A percentile compares a stretch with the other conserved stretches of the same genome.
Conservation (phyloP, 2,329 filamentous ascomycete genomes). For the Colletotrichum cordylinicola region DNA sequence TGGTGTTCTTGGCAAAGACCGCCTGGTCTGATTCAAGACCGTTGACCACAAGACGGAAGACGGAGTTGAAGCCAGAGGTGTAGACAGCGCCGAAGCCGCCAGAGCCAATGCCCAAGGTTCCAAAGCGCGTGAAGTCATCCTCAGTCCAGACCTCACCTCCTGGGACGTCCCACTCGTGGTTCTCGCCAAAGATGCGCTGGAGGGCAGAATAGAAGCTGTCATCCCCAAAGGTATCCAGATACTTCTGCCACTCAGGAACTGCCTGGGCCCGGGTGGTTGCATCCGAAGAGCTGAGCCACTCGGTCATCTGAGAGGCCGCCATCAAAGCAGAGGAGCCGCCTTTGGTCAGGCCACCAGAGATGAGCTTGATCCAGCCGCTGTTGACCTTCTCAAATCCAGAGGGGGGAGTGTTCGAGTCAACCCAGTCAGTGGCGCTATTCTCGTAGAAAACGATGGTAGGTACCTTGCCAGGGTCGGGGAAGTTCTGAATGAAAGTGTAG, state of each 20-base stretch:
- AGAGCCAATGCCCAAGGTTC: not conserved
- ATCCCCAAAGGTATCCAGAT: not conserved
- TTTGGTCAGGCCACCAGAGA: not conserved
- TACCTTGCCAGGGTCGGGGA: not conserved
- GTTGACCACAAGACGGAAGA: not conserved
- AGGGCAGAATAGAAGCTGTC: slow-evolving; percentile 1
- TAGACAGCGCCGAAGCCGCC: not conserved
- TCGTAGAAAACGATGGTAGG: not conserved
- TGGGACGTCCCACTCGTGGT: not conserved
- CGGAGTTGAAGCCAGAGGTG: not conserved
- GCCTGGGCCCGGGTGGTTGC: not conserved
- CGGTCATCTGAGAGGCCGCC: not conserved
- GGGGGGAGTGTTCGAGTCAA: not conserved
- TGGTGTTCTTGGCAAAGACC: not conserved
- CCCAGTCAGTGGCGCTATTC: not conserved
- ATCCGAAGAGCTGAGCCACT: not conserved
- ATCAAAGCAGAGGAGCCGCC: not conserved
- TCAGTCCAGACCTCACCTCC: not conserved
- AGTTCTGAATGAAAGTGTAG: not conserved
- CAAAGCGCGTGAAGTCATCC: not conserved
- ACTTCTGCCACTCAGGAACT: not conserved
- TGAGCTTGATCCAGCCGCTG: not conserved
- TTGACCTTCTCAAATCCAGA: not conserved
- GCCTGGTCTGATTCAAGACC: not conserved
- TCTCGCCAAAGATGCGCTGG: not conserved